Evolutionary conservation across 495 filamentous ascomycete genomes (phyloP), one percentile per base, ranked within the genome.

Genomic region (Entonaema liquescens): DNA sequence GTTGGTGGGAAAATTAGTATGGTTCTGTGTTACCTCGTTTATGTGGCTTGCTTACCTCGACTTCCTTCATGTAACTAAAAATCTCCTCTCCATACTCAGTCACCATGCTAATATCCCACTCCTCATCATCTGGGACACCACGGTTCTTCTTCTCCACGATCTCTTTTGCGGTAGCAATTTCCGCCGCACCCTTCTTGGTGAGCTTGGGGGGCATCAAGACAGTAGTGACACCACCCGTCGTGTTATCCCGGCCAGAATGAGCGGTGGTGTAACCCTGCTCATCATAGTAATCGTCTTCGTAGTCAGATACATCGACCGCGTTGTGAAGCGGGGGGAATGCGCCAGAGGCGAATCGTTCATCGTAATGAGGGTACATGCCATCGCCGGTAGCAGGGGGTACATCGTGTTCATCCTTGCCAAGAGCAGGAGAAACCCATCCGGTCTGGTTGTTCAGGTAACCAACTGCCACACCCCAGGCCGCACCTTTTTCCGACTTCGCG

Each of bases 51-150:
- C 87, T 81, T 85, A 97, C 94, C 92, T 99, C 95, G 54, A 97
- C 88, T 53, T 90, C 84, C 62, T 86, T 86, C 90, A 98, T 91
- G 80, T 98, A 97, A 7, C 86, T 82, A 73, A 98, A 98, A 67
- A 99, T 99, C 76, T 99, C 95, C 4, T 95, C 91, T 53, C 90
- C 89, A 75, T 99, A 99, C 76, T 98, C 95, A 15, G 94, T 91
- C 33, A 99, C 95, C 96, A 99, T 97, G 75, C 91, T 97, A n/a
- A 94, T 92, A 76, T 99, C 95, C 83, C 89, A 96, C 23, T 85
- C 83, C 75, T 98, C 95, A 68, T 98, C 95, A 59, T 96, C 90
- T 12, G 66, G 50, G 53, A 93, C 91, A 62, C 85, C 82, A 15
- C 70, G 59, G 26, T 76, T 78, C 81, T 62, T 86, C 78, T 56